phyloP scores from a whole-genome alignment of 2,329 filamentous ascomycete species.

The Dothistroma pini region DNA sequence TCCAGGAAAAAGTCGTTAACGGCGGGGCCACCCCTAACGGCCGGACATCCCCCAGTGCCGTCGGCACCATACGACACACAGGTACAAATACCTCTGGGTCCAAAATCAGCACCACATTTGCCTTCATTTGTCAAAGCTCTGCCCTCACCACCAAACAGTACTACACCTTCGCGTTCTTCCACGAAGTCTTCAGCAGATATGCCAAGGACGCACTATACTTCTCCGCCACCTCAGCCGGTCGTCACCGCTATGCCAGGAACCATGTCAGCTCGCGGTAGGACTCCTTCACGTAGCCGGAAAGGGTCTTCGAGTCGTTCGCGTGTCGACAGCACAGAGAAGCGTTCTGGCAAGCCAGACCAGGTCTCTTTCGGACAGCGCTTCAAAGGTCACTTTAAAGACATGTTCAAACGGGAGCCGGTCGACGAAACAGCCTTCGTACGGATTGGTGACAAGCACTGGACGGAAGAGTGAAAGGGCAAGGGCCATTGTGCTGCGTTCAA shows the following conservation, averaged over 20 bases:
- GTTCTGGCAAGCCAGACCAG: neutral
- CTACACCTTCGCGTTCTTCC: neutral
- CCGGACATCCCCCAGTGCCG: neutral
- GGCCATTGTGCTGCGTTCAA: too few relatives aligned
- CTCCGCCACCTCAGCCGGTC: neutral
- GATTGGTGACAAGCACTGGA: conserved; percentile 32
- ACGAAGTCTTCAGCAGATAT: neutral
- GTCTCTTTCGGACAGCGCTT: conserved; percentile 21
- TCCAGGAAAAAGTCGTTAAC: neutral
- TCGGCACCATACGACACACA: conserved; percentile 18
- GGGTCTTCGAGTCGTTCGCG: neutral
- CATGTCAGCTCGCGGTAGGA: conserved; percentile 19
- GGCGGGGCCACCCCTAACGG: neutral
- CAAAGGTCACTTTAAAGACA: conserved; percentile 24
- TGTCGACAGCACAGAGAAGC: neutral
- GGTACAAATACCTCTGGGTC: conserved; percentile 8
- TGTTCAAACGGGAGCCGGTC: conserved; percentile 28
- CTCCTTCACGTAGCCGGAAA: neutral
- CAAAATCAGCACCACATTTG: conserved; percentile 9
- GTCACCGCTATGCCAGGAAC: conserved; percentile 23
- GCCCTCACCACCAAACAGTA: conserved; percentile 20
- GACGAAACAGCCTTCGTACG: conserved; percentile 26
- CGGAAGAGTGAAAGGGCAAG: conserved; percentile 31
- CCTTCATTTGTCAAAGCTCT: conserved; percentile 13
- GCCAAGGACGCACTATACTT: neutral